Percentiles rank a stretch among this genome's conserved stretches.
phyloP scores from a whole-genome alignment of 768 basidiomycete genomes.

The Polyporus arcularius region DNA sequence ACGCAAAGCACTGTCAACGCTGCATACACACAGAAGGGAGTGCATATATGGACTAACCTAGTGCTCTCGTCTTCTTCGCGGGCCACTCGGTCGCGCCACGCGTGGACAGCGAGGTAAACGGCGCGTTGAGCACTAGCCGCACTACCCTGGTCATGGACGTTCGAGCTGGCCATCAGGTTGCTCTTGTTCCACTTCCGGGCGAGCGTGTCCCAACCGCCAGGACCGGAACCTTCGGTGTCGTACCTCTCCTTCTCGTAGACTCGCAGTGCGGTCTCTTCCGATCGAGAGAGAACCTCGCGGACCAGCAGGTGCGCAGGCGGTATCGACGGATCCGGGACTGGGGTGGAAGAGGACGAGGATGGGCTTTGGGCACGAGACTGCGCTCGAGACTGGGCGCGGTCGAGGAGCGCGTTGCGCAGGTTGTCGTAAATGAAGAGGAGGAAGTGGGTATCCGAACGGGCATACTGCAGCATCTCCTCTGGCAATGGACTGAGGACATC shows the following conservation, averaged over 20 bases:
- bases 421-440: slow-evolving; percentile 91
- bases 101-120: slow-evolving; percentile 73
- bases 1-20: not conserved
- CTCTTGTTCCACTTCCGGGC: slow-evolving; percentile 84
- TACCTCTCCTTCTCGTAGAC: slow-evolving; percentile 71
- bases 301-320: slow-evolving; percentile 45
- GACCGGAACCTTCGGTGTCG: slow-evolving; percentile 59
- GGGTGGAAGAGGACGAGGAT: slow-evolving; percentile 26
- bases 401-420: slow-evolving; percentile 84
- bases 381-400: slow-evolving; percentile 49
- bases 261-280: slow-evolving; percentile 74
- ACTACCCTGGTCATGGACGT: slow-evolving; percentile 32
- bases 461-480: slow-evolving; percentile 87
- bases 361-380: slow-evolving; percentile 44
- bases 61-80: slow-evolving; percentile 87
- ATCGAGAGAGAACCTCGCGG: slow-evolving; percentile 66
- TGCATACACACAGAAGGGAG: not conserved
- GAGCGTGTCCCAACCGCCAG: slow-evolving; percentile 75
- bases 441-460: slow-evolving; percentile 95
- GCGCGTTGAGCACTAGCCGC: slow-evolving; percentile 49
- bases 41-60: slow-evolving; percentile 45
- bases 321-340: slow-evolving; percentile 18
- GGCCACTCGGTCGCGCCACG: slow-evolving; percentile 80
- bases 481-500: slow-evolving; percentile 65
- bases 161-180: slow-evolving; percentile 40